Conservation (phyloP, 805 yeast species). For the Nakazawaea siamensis region DNA sequence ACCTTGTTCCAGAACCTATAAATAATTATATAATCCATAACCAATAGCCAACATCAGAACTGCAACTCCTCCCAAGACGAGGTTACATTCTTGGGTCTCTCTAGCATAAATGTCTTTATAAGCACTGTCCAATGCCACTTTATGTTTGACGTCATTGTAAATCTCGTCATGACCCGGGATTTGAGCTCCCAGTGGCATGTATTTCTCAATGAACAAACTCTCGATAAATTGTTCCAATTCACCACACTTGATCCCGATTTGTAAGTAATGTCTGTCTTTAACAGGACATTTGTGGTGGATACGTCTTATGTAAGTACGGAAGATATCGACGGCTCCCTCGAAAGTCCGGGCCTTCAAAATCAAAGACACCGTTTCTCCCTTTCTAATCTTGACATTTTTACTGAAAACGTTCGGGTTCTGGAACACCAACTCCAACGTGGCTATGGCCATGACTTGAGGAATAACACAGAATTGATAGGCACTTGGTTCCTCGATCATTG, state of each 20-base stretch:
- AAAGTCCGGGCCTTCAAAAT: slow-evolving; percentile 69
- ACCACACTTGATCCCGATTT: slow-evolving; percentile 78
- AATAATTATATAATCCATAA: not conserved
- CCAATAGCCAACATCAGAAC: slow-evolving; percentile 1
- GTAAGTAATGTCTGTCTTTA: slow-evolving; percentile 77
- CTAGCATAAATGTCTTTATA: slow-evolving; percentile 1
- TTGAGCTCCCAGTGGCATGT: slow-evolving; percentile 47
- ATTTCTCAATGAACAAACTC: slow-evolving; percentile 51
- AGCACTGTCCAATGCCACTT: slow-evolving; percentile 32
- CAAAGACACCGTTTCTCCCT: slow-evolving; percentile 75
- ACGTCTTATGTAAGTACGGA: slow-evolving; percentile 61
- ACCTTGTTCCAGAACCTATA: slow-evolving; percentile 11
- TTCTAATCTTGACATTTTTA: slow-evolving; percentile 76
- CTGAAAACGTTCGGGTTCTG: slow-evolving; percentile 70
- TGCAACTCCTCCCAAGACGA: not conserved
- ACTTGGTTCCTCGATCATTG: slow-evolving; percentile 72
- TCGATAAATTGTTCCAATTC: slow-evolving; percentile 87
- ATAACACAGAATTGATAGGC: slow-evolving; percentile 89
- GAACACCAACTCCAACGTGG: slow-evolving; percentile 81
- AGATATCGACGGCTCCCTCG: slow-evolving; percentile 68
- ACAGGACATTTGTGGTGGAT: slow-evolving; percentile 78
- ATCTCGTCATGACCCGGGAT: slow-evolving; percentile 28
- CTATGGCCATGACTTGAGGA: slow-evolving; percentile 99
- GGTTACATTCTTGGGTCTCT: slow-evolving; percentile 4
- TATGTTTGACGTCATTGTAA: slow-evolving; percentile 31